Conservation (phyloP, 1,284 basidiomycete species). For the Boletus calvinii region DNA sequence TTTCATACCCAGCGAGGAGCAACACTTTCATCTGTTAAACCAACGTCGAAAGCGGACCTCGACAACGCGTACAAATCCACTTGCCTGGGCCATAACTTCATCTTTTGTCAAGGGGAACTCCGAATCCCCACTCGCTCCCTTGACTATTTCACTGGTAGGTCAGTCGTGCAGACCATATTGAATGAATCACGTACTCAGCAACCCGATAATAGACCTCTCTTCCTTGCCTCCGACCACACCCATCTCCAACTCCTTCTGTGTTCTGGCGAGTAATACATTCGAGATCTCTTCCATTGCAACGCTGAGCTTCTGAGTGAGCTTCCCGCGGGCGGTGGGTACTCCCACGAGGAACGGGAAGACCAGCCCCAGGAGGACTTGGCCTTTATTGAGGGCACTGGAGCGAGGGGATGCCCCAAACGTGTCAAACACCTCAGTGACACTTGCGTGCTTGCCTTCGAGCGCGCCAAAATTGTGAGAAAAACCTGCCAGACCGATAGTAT, state of each 20-base stretch:
- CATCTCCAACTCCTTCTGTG: slow-evolving; percentile 41
- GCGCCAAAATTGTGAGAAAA: slow-evolving; percentile 40
- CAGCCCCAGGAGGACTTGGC: slow-evolving; percentile 14
- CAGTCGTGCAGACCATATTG: neutral
- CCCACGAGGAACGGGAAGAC: neutral
- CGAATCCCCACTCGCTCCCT: slow-evolving; percentile 40
- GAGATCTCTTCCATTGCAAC: slow-evolving; percentile 45
- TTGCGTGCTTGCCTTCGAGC: slow-evolving; percentile 40
- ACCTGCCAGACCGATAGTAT: slow-evolving; percentile 44
- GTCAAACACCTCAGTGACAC: slow-evolving; percentile 1
- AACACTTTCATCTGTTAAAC: slow-evolving; percentile 36
- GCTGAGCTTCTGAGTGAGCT: slow-evolving; percentile 37
- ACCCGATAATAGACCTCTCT: slow-evolving; percentile 50
- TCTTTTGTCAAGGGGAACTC: slow-evolving; percentile 55
- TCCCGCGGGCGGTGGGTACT: neutral
- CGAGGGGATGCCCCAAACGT: neutral
- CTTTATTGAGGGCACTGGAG: neutral
- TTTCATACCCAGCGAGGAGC: slow-evolving; percentile 42
- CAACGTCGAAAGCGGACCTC: neutral
- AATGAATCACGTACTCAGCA: slow-evolving; percentile 15
- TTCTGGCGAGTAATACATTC: slow-evolving; percentile 43
- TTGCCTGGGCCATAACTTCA: slow-evolving; percentile 63
- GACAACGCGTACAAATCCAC: neutral
- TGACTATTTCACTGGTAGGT: neutral
- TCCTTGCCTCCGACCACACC: slow-evolving; percentile 29